Percentiles rank a stretch among this genome's conserved stretches.
phyloP scores from a whole-genome alignment of 768 basidiomycete species.

The Leccinum rimulosum region DNA sequence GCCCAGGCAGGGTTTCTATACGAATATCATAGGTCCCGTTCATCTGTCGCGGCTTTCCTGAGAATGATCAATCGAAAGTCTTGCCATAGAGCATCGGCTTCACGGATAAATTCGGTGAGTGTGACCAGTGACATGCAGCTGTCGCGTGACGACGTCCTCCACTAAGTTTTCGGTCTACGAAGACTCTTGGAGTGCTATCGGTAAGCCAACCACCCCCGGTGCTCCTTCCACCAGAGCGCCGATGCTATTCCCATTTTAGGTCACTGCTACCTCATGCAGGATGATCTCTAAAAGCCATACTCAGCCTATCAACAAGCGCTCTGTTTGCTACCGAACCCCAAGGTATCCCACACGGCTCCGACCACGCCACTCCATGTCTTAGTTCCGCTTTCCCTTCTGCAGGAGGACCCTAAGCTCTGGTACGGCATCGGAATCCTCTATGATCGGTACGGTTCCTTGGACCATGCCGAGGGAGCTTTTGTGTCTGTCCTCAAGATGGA shows the following conservation, averaged over 20 bases:
- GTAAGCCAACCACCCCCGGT: slow-evolving; percentile 40
- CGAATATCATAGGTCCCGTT: too few species aligned
- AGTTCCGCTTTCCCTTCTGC: slow-evolving; percentile 5
- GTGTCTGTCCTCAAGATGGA: slow-evolving; percentile 96
- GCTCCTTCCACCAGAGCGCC: slow-evolving; percentile 14
- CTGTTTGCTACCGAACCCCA: slow-evolving; percentile 92
- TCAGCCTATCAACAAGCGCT: slow-evolving; percentile 98
- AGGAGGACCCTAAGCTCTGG: slow-evolving; percentile 98
- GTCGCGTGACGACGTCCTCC: too few species aligned
- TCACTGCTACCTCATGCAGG: slow-evolving; percentile 98
- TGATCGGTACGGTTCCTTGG: slow-evolving; percentile 96
- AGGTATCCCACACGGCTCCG: slow-evolving; percentile 46
- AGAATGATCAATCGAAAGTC: too few species aligned
- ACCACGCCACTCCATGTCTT: slow-evolving; percentile 4
- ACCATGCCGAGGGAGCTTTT: slow-evolving; percentile 99
- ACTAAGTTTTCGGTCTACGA: too few species aligned
- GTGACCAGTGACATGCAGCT: too few species aligned
- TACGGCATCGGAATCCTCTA: slow-evolving; percentile 99
- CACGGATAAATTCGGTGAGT: too few species aligned
- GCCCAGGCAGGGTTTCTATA: too few species aligned
- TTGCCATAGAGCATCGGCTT: too few species aligned
- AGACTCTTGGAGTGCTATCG: slow-evolving; percentile 81
- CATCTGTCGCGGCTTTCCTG: too few species aligned
- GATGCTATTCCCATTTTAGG: slow-evolving; percentile 43
- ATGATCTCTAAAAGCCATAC: slow-evolving; percentile 98